Percentiles rank a stretch among this genome's conserved stretches.
These are phyloP conservation scores for Rhinocladiella similis DNA, from an alignment of 2,329 filamentous ascomycete genomes.

Conservation along the genomic window DNA sequence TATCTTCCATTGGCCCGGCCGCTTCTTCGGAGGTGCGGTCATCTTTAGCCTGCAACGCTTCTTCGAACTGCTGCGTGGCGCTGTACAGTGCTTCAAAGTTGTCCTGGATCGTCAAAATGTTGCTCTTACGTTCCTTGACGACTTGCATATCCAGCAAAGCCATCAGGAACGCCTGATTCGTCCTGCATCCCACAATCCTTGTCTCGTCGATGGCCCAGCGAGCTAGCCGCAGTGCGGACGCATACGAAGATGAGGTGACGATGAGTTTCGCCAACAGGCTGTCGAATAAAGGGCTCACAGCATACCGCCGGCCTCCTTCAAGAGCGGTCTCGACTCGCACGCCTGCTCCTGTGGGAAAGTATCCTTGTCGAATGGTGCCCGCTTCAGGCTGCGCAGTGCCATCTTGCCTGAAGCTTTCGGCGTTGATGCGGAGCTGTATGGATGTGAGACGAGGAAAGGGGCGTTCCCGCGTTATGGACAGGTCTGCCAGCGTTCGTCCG, in stretches of 20 bases:
- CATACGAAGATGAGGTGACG: constrained; percentile 55
- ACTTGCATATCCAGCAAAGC: constrained; percentile 18
- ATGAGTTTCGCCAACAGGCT: constrained; percentile 61
- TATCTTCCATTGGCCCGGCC: constrained; percentile 9
- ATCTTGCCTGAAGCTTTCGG: constrained; percentile 24
- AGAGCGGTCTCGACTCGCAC: constrained; percentile 58
- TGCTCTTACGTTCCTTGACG: constrained; percentile 21
- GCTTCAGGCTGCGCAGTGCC: constrained; percentile 23
- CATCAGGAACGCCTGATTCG: constrained; percentile 42
- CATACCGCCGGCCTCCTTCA: constrained; percentile 36
- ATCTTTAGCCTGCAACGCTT: constrained; percentile 13
- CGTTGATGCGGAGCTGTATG: constrained; percentile 25
- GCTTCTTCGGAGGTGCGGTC: constrained; percentile 14
- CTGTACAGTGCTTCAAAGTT: constrained; percentile 20
- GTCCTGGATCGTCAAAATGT: constrained; percentile 24
- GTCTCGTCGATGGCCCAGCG: constrained; percentile 57
- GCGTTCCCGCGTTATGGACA: constrained; percentile 15
- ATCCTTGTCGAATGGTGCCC: constrained; percentile 24
- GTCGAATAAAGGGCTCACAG: constrained; percentile 58
- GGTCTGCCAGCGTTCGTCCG: constrained; percentile 22
- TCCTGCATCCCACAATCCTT: constrained; percentile 55
- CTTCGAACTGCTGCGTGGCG: constrained; percentile 23
- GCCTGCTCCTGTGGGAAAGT: constrained; percentile 58
- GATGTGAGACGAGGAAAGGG: constrained; percentile 21
- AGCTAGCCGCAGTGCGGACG: constrained; percentile 54